Evolutionary conservation across 2,329 filamentous ascomycete genomes (phyloP), one percentile per base, ranked within the genome.

Genomic region (Aspergillus cejpii): DNA sequence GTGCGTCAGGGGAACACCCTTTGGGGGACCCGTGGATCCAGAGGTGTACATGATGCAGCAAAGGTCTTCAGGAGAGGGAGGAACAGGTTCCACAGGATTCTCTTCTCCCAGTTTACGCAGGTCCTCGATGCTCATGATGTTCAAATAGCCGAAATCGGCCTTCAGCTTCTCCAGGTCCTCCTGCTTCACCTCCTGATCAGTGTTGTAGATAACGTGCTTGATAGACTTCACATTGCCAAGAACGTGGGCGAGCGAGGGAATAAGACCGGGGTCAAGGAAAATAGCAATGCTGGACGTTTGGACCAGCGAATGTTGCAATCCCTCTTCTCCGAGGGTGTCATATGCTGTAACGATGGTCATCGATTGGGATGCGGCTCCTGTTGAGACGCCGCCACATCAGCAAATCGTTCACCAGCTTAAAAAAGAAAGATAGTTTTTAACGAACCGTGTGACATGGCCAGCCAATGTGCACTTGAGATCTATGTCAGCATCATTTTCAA

Each of bases 261-360:
- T 71, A 39, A 95, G 80, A 57, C 86, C 81, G 6, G 90, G 85
- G 63, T 96, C 90, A 51, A 88, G 78, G 70, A 90, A 95, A 74
- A 96, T 91, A 66, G 84, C 83, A 58, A 81, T 81, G 41, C 87
- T 84, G 50, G 81, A 75, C 42, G 88, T 92, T 70, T 94, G 86
- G 17, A 82, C 75, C 52, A 96, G 78, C 2, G 89, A 94, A 73
- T 94, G 89, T 71, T 84, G 81, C 51, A 96, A 78, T 37, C 89
- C 90, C 50, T 83, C 81, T 59, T 87, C 79, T 43, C 90, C 90
- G 36, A 96, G 83, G 23, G 89, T 94, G 67, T 96, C 90, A 69
- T 96, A 96, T 40, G 90, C 89, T 37, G 91, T 97, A 40, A 96
- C 91, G 55, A 96, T 90, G 47, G 87, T 81, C 65, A 96, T 81